A percentile compares a stretch with the other conserved stretches of the same genome.
phyloP scores from a whole-genome alignment of 805 yeast genomes.

The Teunomyces barrocoloradensis region DNA sequence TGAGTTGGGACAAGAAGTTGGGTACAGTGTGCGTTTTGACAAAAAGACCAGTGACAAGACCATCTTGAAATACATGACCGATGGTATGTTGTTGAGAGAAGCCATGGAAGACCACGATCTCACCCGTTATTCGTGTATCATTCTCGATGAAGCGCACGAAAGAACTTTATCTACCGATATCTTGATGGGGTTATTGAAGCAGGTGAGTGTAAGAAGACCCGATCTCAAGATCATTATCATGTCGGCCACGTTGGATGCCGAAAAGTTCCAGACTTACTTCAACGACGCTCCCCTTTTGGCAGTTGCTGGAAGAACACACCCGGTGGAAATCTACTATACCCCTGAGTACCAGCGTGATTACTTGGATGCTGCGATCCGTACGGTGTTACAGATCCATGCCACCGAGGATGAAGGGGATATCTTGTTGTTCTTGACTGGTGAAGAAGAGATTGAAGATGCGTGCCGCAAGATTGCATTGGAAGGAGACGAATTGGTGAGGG shows the following conservation, averaged over 20 bases:
- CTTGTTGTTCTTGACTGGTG: conserved; percentile 86
- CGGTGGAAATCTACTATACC: conserved; percentile 94
- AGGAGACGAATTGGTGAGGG: conserved; percentile 84
- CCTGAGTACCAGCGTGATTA: conserved; percentile 96
- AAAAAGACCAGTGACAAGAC: conserved; percentile 81
- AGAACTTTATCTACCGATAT: conserved; percentile 96
- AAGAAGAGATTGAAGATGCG: conserved; percentile 97
- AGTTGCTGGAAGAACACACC: conserved; percentile 97
- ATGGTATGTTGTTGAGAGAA: conserved; percentile 96
- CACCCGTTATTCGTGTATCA: conserved; percentile 79
- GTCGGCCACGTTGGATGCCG: conserved; percentile 98
- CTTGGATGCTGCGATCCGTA: conserved; percentile 90
- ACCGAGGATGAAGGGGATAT: conserved; percentile 94
- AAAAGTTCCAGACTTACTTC: conserved; percentile 88
- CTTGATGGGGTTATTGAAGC: conserved; percentile 89
- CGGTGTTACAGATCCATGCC: conserved; percentile 94
- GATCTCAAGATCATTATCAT: conserved; percentile 90
- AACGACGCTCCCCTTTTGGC: conserved; percentile 90
- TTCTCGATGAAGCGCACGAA: conserved; percentile 97
- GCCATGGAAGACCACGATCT: conserved; percentile 95
- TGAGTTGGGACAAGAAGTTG: conserved; percentile 87
- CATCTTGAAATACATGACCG: conserved; percentile 92
- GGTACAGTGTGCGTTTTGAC: conserved; percentile 92
- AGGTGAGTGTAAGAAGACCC: conserved; percentile 73
- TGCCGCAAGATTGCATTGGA: conserved; percentile 85